Evolutionary conservation across 495 filamentous ascomycete species (phyloP).

Genomic region (Penicillium malachiteum): DNA sequence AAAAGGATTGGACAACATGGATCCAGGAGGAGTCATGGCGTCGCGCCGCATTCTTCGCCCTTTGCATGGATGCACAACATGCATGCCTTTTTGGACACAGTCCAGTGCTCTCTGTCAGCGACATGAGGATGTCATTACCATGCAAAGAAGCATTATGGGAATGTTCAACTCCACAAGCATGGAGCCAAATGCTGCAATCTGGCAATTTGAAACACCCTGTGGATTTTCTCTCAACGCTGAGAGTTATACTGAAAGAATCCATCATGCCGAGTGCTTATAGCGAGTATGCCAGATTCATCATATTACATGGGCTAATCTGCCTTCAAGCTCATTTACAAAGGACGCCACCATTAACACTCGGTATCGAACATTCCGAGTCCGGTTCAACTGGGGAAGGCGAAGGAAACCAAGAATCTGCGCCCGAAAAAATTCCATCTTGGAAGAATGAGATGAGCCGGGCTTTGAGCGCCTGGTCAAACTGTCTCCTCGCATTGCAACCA

Average conservation of each 20-base stretch:
- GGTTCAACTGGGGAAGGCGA: background rate
- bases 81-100: constrained; percentile 20
- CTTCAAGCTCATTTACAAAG: background rate
- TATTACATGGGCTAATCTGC: background rate
- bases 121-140: constrained; percentile 15
- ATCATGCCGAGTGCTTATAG: background rate
- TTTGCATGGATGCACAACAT: constrained; percentile 24
- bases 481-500: constrained; percentile 8
- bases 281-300: background rate
- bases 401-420: background rate
- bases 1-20: constrained; percentile 13
- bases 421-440: background rate
- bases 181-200: background rate
- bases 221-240: background rate
- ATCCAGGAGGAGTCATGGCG: constrained; percentile 15
- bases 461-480: constrained; percentile 10
- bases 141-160: constrained; percentile 19
- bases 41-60: constrained; percentile 21
- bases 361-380: background rate
- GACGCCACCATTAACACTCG: background rate
- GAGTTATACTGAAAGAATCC: background rate
- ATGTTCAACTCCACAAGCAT: constrained; percentile 2
- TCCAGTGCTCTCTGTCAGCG: constrained; percentile 15
- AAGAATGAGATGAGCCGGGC: background rate
- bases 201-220: background rate